Evolutionary conservation across 306 rosid species (phyloP).

Genomic region (Quercus glauca): DNA sequence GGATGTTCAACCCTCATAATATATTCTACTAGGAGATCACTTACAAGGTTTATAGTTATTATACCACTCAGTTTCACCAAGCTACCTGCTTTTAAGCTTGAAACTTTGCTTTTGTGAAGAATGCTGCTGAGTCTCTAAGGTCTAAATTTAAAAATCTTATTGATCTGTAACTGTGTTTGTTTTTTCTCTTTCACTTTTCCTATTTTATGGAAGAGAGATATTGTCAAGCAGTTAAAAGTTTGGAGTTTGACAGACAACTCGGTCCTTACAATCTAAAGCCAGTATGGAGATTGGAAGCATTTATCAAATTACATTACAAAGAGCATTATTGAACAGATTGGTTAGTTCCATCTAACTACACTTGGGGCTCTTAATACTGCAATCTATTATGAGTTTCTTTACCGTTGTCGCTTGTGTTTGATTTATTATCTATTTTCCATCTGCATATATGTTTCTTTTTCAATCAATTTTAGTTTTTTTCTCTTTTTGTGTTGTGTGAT

Average conservation of each 20-base stretch:
- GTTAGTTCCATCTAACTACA: conserved; percentile 34
- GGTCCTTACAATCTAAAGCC: conserved; percentile 78
- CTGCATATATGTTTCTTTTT: neutral
- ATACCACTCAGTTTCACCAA: too few species aligned
- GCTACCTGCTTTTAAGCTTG: too few species aligned
- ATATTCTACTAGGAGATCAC: too few species aligned
- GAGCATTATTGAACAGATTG: conserved; percentile 53
- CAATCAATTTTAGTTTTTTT: neutral
- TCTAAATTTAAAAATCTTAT: neutral
- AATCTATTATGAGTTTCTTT: neutral
- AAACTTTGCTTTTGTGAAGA: too few species aligned
- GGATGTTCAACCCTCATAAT: too few species aligned
- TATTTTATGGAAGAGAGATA: conserved; percentile 58
- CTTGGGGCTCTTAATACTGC: conserved; percentile 6
- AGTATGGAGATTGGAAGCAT: conserved; percentile 65
- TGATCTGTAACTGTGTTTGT: neutral
- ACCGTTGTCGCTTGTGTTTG: neutral
- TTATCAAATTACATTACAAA: conserved; percentile 68
- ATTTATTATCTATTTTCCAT: neutral
- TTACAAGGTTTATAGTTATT: too few species aligned
- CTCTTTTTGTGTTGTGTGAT: neutral
- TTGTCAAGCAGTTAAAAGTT: conserved; percentile 56
- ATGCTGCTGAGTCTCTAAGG: too few species aligned
- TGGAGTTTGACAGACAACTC: conserved; percentile 86
- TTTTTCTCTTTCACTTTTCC: neutral